Base-by-base conservation (phyloP, 352 stramenopile species). In the Phytophthora pseudosyringae region DNA sequence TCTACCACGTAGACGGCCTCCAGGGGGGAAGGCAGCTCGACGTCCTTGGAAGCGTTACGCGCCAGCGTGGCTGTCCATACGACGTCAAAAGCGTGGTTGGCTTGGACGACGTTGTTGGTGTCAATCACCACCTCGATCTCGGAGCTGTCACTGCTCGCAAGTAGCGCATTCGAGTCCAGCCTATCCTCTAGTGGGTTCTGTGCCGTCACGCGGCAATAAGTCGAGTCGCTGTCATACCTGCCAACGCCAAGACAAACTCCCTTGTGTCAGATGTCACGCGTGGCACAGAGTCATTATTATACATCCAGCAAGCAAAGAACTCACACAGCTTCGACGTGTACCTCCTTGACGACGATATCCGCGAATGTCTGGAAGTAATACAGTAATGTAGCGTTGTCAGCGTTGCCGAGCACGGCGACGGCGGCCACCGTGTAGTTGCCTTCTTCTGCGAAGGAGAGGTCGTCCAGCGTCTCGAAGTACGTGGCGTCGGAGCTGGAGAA, bases 291-390 rank as follows among this genome's bases (percentile, higher is more conserved):
- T 9, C n/a, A 40, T 28, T 3, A 31, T 21, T 46, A 35, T 35
- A 7, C 31, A 35, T 1, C 31, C 8, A 59, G 28, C n/a, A 33
- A 38, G 10, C 8, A 28, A 5, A 11, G 3, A 13, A 75, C 66
- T 59, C 43, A 73, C 72, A 47, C 32, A 59, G 47, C 31, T 35
- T 68, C 52, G 38, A 61, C 31, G 56, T 65, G 25, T 6, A 56
- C 48, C 28, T 72, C 28, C 13, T 68, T 62, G 35, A 87, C 64
- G 16, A 73, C 64, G 12, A 89, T 64, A 51, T 81, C 74, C 41
- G 58, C 60, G 39, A 81, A 86, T 9, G 72, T 55, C 26, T 83
- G 67, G 57, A 80, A 89, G 56, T 85, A 80, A 47, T 88, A 90
- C 49, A 73, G 49, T 40, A 83, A 31, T 4, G 59, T 53, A 29